Evolutionary conservation across 1,139 yeast species (phyloP).

Genomic region (Suhomyces wounanorum): DNA sequence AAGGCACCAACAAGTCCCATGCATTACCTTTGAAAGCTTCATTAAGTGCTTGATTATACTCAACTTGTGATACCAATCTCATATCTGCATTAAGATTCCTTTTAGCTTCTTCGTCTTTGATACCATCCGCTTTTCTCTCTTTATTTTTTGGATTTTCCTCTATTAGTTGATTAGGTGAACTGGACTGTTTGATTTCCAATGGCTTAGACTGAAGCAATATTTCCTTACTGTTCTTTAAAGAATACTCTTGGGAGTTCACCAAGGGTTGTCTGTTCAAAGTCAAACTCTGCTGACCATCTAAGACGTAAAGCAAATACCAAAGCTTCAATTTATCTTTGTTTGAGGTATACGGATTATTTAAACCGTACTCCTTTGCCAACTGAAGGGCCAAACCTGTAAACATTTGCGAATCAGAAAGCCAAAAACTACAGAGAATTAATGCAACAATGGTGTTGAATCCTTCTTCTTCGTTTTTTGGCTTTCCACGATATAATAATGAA

Average conservation of each 20-base stretch:
- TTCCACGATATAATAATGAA: conserved; percentile 44
- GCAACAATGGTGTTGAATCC: conserved; percentile 65
- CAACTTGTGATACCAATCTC: conserved; percentile 70
- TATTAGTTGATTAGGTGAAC: background rate
- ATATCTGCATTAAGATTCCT: conserved; percentile 41
- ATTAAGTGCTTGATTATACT: conserved; percentile 66
- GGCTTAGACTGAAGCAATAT: conserved; percentile 25
- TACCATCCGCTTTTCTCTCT: background rate
- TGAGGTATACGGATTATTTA: conserved; percentile 38
- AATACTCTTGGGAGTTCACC: conserved; percentile 48
- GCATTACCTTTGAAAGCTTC: conserved; percentile 63
- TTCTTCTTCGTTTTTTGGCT: conserved; percentile 47
- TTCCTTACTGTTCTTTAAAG: conserved; percentile 43
- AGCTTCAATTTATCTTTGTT: conserved; percentile 53
- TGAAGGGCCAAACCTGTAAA: conserved; percentile 69
- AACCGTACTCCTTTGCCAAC: conserved; percentile 57
- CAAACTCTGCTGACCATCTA: conserved; percentile 71
- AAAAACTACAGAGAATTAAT: conserved; percentile 64
- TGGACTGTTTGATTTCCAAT: conserved; percentile 3
- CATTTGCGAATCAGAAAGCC: conserved; percentile 67
- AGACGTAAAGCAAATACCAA: conserved; percentile 67
- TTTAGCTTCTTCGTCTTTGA: conserved; percentile 14
- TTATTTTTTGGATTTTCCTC: background rate
- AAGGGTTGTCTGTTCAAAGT: conserved; percentile 61
- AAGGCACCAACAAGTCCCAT: conserved; percentile 62